Evolutionary conservation across 1,284 basidiomycete genomes (phyloP).

Genomic region (Leccinum subspadiceum): DNA sequence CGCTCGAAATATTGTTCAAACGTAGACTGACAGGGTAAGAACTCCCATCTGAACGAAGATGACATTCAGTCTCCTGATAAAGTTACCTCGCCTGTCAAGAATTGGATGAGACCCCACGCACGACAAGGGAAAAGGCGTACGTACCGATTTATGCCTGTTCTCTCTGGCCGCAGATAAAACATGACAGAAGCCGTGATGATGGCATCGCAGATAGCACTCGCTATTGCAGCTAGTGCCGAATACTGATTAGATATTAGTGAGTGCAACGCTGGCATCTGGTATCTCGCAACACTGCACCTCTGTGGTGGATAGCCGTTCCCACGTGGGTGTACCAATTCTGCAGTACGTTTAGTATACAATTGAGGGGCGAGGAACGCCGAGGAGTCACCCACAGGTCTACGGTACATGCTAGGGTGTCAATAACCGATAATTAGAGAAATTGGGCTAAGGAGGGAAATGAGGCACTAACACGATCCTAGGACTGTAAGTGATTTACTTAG

Average conservation of each 20-base stretch:
- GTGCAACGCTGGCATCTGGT: not conserved
- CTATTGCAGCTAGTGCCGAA: slow-evolving; percentile 5
- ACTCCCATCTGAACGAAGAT: slow-evolving; percentile 29
- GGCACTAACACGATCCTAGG: slow-evolving; percentile 19
- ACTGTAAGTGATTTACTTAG: slow-evolving; percentile 2
- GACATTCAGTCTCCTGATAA: slow-evolving; percentile 16
- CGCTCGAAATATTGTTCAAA: not conserved
- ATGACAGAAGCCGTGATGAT: slow-evolving; percentile 20
- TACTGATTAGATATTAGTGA: slow-evolving; percentile 6
- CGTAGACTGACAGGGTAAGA: slow-evolving; percentile 17
- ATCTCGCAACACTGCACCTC: slow-evolving; percentile 4
- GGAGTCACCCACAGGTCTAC: slow-evolving; percentile 6
- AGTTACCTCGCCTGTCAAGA: slow-evolving; percentile 3
- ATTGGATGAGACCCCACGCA: too few relatives aligned
- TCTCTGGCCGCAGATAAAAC: slow-evolving; percentile 17
- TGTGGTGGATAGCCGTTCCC: not conserved
- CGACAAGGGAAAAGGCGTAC: not conserved
- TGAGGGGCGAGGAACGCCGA: not conserved
- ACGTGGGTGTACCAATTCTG: slow-evolving; percentile 17
- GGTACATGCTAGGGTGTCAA: slow-evolving; percentile 5
- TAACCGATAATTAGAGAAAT: not conserved
- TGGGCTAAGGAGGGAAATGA: not conserved
- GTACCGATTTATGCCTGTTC: slow-evolving; percentile 18
- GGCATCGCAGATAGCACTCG: slow-evolving; percentile 22
- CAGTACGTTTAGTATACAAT: not conserved